Base-by-base conservation (phyloP, 2,329 filamentous ascomycete genomes). In the Corniculantispora saksenae region DNA sequence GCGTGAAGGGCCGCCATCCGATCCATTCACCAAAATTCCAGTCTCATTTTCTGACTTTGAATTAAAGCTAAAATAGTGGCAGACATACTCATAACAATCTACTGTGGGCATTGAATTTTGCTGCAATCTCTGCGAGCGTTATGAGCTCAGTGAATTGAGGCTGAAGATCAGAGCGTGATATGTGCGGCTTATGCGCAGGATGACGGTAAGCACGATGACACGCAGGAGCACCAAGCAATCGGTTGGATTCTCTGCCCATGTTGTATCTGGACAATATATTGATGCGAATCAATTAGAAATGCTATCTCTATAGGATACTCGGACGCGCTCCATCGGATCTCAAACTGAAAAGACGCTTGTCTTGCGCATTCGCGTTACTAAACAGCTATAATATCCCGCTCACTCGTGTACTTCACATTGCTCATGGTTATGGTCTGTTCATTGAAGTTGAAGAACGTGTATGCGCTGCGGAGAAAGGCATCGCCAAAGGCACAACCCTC, bases 11-110 rank as follows among this genome's bases (percentile, higher is more conserved):
- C 59, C 61, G 27, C 59, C 57, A 25, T 59, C 51, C 19, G 57
- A 65, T 23, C 45, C 58, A 57, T 61, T 60, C 40, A 56, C 66
- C 21, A 62, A 57, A 35, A 67, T 68, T 57, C 50, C 60, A 9
- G 67, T 68, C 51, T 55, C 63, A 15, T 67, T 68, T 63, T 59
- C 60, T 6, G 63, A 55, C 23, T 68, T 68, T 45, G 50, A 55
- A 48, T 50, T 69, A 17, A 58, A 62, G n/a, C 38, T 58, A 8
- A 32, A 47, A 27, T 27, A 58, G 40, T 47, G 40, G 55, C 23
- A 43, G 38, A 43, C 17, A 10, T 13, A 43, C 38, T 10, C 38
- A 43, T 43, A 19, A 3, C 8, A 43, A 43, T 43, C 10, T 43
- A 43, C 38, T 43, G 38, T 13, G 4, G 38, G 38, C 38, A 43